Evolutionary conservation across 2,329 filamentous ascomycete species (phyloP).

Genomic region (Cladosporium phlei): DNA sequence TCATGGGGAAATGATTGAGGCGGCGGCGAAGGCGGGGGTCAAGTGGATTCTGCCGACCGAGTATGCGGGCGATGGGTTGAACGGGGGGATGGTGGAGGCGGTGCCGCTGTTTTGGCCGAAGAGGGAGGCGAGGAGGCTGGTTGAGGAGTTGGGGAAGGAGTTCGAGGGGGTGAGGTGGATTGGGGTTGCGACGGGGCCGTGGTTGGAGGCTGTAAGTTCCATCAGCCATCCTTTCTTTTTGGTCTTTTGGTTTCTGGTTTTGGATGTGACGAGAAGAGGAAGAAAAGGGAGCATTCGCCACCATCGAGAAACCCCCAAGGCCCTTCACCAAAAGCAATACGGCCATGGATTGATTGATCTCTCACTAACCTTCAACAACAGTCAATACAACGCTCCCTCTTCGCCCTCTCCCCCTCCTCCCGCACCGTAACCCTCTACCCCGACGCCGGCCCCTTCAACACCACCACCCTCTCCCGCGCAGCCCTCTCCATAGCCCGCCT

Average conservation of each 20-base stretch:
- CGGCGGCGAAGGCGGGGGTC: conserved; percentile 25
- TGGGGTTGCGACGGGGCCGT: conserved; percentile 28
- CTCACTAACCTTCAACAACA: background rate
- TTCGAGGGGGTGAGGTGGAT: conserved; percentile 38
- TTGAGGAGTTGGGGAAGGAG: conserved; percentile 22
- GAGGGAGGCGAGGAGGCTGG: conserved; percentile 17
- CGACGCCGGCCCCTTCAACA: conserved; percentile 32
- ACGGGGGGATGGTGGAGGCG: conserved; percentile 18
- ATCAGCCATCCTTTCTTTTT: background rate
- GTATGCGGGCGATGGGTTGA: conserved; percentile 23
- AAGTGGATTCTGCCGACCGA: conserved; percentile 26
- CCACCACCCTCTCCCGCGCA: conserved; percentile 30
- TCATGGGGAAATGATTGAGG: conserved; percentile 23
- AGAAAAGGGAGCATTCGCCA: too few species aligned
- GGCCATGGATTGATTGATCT: background rate
- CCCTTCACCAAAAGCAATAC: background rate
- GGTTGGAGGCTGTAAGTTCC: conserved; percentile 23
- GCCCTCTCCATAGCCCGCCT: conserved; percentile 32
- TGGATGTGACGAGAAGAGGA: too few species aligned
- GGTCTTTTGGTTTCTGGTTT: too few species aligned
- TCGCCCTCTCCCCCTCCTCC: conserved; percentile 31
- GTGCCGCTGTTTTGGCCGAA: conserved; percentile 19
- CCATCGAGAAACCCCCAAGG: too few species aligned
- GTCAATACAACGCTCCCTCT: conserved; percentile 26
- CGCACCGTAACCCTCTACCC: conserved; percentile 29